Evolutionary conservation across 257 asterid genomes (phyloP).

Genomic region (Echium plantagineum): DNA sequence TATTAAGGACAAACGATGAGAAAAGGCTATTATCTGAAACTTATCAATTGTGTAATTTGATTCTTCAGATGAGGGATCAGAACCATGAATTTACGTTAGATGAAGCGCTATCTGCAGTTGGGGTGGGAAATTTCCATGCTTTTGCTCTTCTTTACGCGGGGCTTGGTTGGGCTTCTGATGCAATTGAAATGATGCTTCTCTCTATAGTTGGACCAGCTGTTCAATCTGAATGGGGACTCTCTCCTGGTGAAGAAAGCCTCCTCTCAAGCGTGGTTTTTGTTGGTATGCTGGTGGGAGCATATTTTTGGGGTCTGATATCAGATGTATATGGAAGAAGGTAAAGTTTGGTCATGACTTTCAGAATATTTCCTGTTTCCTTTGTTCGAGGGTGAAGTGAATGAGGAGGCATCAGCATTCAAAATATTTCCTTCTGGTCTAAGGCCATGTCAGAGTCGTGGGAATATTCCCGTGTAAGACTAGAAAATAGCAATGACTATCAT

Average conservation of each 20-base stretch:
- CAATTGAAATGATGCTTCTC: constrained; percentile 87
- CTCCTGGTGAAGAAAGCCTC: constrained; percentile 60
- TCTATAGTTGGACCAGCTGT: constrained; percentile 72
- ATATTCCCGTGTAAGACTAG: too few species aligned
- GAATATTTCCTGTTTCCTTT: not conserved
- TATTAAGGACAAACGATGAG: too few species aligned
- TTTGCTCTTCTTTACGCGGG: constrained; percentile 62
- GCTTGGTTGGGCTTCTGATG: constrained; percentile 68
- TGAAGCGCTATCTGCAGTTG: constrained; percentile 57
- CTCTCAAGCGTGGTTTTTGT: constrained; percentile 52
- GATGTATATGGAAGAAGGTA: constrained; percentile 72
- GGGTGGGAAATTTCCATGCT: constrained; percentile 64
- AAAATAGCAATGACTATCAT: too few species aligned
- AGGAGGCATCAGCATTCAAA: too few species aligned
- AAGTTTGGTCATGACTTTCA: not conserved
- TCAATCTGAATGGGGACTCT: constrained; percentile 57
- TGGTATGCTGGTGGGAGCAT: constrained; percentile 70
- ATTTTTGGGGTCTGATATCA: constrained; percentile 65
- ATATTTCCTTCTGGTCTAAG: too few species aligned
- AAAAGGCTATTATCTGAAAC: not conserved
- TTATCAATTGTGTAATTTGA: not conserved
- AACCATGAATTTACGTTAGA: constrained; percentile 39
- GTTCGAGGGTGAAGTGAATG: too few species aligned
- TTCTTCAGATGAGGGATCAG: constrained; percentile 12
- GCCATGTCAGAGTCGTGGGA: too few species aligned